phyloP scores from a whole-genome alignment of 2,329 filamentous ascomycete genomes.

The Ramichloridium luteum region DNA sequence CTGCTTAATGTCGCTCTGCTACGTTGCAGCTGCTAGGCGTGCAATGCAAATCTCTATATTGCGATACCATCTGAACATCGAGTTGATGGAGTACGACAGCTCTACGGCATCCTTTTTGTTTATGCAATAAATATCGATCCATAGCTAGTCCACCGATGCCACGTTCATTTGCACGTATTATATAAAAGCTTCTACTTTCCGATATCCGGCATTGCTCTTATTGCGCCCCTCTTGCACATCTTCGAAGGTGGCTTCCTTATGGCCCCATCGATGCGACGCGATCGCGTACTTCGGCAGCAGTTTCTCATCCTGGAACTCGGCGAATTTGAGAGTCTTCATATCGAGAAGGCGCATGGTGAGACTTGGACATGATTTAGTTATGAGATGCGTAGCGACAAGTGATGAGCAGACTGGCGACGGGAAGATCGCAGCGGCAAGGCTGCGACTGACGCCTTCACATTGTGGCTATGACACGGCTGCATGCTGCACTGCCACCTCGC shows the following conservation, averaged over 20 bases:
- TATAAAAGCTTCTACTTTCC: conserved; percentile 12
- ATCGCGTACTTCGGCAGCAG: conserved; percentile 9
- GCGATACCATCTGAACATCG: conserved; percentile 15
- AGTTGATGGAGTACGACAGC: conserved; percentile 14
- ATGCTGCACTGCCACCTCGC: conserved; percentile 1
- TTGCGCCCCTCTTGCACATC: conserved; percentile 9
- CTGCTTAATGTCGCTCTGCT: conserved; percentile 2
- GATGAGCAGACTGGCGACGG: background rate
- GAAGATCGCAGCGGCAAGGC: conserved; percentile 1
- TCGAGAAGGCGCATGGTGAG: conserved; percentile 10
- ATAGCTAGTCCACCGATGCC: conserved; percentile 10
- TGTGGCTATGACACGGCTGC: conserved; percentile 1
- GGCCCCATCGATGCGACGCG: conserved; percentile 13
- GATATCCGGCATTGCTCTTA: conserved; percentile 7
- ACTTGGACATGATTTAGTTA: background rate
- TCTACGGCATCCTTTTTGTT: conserved; percentile 12
- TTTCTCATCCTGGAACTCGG: conserved; percentile 9
- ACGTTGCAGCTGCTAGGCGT: conserved; percentile 10
- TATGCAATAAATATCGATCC: conserved; percentile 19
- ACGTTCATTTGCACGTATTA: conserved; percentile 9
- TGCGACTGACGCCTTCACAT: background rate
- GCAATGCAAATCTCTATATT: conserved; percentile 11
- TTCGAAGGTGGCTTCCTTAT: conserved; percentile 8
- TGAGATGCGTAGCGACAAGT: background rate
- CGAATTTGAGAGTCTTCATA: conserved; percentile 9